Conservation (phyloP, 106 monocot species). For the Ottelia alismoides region DNA sequence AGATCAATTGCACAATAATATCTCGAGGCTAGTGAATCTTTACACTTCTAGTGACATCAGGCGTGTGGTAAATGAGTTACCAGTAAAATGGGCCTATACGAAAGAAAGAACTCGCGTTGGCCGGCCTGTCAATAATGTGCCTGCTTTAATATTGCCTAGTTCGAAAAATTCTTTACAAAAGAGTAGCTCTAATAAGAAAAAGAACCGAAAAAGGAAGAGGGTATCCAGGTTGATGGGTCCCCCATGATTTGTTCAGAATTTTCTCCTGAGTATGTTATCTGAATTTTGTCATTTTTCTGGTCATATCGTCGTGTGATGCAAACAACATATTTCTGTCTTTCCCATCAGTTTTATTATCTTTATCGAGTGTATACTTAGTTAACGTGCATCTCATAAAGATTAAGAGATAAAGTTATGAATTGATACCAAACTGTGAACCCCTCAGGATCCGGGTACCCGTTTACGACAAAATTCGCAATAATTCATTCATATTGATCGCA, state of each 20-base stretch:
- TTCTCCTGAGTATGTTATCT: too few relatives aligned
- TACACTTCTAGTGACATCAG: conserved; percentile 38
- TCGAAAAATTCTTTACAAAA: conserved; percentile 8
- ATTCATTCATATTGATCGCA: too few relatives aligned
- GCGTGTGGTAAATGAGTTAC: conserved; percentile 33
- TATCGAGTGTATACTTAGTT: too few relatives aligned
- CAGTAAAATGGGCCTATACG: conserved; percentile 53
- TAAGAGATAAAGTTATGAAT: too few relatives aligned
- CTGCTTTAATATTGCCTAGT: conserved; percentile 14
- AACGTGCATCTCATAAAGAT: too few relatives aligned
- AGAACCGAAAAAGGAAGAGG: conserved; percentile 42
- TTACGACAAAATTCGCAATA: too few relatives aligned
- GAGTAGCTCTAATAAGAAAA: conserved; percentile 25
- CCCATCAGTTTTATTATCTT: too few relatives aligned
- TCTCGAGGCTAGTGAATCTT: conserved; percentile 50
- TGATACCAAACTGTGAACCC: too few relatives aligned
- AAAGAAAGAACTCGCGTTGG: conserved; percentile 55
- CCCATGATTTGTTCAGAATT: conserved; percentile 55
- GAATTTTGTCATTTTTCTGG: too few relatives aligned
- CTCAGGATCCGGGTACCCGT: too few relatives aligned
- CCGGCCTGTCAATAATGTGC: conserved; percentile 23
- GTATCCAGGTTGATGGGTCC: conserved; percentile 51
- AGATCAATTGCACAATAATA: conserved; percentile 40
- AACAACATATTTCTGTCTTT: too few relatives aligned
- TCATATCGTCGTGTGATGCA: too few relatives aligned